Evolutionary conservation across 1,284 basidiomycete genomes (phyloP), one percentile per base, ranked within the genome.

Genomic region (Phellinidium pouzarii): DNA sequence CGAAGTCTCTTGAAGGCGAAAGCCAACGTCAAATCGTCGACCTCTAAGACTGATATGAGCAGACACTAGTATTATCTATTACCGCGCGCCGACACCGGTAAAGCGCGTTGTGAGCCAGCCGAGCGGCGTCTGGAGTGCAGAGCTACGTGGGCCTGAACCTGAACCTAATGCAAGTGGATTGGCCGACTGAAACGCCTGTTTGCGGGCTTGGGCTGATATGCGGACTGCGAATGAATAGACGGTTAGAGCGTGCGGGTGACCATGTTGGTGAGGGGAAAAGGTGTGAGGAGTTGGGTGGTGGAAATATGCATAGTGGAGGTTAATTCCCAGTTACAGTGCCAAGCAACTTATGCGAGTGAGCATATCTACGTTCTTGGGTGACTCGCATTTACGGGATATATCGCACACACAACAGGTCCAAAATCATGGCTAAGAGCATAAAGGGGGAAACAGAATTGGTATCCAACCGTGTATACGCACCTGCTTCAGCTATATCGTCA

Each of bases 401-500:
- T 40, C 5, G n/a, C 37, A 8, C 14, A 17, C 19, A 20, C n/a
- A 40, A 17, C 19, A 40, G 36, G 19, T 40, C 37, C 31, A 14
- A 34, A 14, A 11, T 14, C 31, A 34, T 34, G 3, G 3, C 3
- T 34, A 14, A 11, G 11, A 8, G 31, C 31, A 34, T 34, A 34
- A 8, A 34, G 14, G 14, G 9, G 31, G 14, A 34, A 31, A 34
- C n/a, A n/a, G n/a, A n/a, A n/a, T n/a, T n/a, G n/a, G n/a, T n/a
- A n/a, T n/a, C n/a, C n/a, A n/a, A 54, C 54, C 52, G 12, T 37
- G 26, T 44, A 59, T 36, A 73, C 82, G 59, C 61, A 90, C 91
- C 82, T 60, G 84, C 80, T 53, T 70, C 70, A 58, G 86, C 83
- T 52, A 96, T 96, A 67, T 94, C 91, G 58, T 90, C 88, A 49